Conservation (phyloP, 1,284 basidiomycete species). For the Bjerkandera adusta region DNA sequence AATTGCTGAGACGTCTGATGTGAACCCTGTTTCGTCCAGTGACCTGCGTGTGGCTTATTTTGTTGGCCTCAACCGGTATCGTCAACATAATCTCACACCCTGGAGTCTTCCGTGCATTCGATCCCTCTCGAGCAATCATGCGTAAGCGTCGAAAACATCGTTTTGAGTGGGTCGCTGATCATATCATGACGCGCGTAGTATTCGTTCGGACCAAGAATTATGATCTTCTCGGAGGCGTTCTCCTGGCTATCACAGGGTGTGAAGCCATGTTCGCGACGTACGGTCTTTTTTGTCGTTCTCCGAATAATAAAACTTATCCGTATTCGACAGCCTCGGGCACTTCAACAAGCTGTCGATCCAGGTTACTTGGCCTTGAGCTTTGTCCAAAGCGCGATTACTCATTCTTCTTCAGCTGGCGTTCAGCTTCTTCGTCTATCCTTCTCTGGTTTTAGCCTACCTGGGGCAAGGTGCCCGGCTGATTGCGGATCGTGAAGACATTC, state of each 20-base stretch:
- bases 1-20: neutral
- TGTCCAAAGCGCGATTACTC: neutral
- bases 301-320: neutral
- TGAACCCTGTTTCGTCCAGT: slow-evolving; percentile 36
- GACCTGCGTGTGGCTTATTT: slow-evolving; percentile 55
- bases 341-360: slow-evolving; percentile 59
- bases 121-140: slow-evolving; percentile 63
- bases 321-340: slow-evolving; percentile 52
- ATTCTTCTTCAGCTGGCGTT: slow-evolving; percentile 44
- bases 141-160: slow-evolving; percentile 34
- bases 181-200: slow-evolving; percentile 31
- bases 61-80: slow-evolving; percentile 52
- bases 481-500: slow-evolving; percentile 42
- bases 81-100: slow-evolving; percentile 55
- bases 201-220: slow-evolving; percentile 65
- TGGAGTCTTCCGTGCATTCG: slow-evolving; percentile 63
- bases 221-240: slow-evolving; percentile 57
- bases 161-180: neutral
- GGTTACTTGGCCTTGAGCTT: slow-evolving; percentile 26
- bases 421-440: slow-evolving; percentile 52
- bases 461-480: slow-evolving; percentile 69
- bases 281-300: slow-evolving; percentile 12
- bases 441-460: slow-evolving; percentile 60
- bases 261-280: slow-evolving; percentile 71
- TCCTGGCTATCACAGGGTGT: slow-evolving; percentile 64